phyloP scores from a whole-genome alignment of 1,139 yeast genomes.

The Yamadazyma atmosphaerica region DNA sequence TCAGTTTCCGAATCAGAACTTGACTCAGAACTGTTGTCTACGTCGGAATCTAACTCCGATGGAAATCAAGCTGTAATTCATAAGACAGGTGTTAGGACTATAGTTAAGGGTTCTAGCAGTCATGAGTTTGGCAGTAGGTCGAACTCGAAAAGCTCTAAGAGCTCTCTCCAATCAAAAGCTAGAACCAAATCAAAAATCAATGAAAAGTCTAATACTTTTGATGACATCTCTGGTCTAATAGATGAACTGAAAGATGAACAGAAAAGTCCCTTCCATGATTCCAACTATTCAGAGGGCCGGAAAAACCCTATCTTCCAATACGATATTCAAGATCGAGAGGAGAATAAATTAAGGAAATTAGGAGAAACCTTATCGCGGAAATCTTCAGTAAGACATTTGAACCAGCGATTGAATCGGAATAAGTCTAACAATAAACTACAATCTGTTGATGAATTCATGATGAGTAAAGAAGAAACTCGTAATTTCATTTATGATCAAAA shows the following conservation, averaged over 20 bases:
- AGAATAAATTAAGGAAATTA: constrained; percentile 25
- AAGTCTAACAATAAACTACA: constrained; percentile 5
- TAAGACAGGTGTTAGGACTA: neutral
- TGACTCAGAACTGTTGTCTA: neutral
- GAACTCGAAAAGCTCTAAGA: neutral
- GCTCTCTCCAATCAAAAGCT: neutral
- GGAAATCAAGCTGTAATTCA: too few species aligned
- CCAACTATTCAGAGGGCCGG: neutral
- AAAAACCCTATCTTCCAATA: constrained; percentile 2
- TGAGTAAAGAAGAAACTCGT: constrained; percentile 18
- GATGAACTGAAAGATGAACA: neutral
- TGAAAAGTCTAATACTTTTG: neutral
- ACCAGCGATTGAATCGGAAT: constrained; percentile 11
- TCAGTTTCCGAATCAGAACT: neutral
- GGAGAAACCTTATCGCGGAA: constrained; percentile 34
- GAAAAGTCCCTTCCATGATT: neutral
- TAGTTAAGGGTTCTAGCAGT: neutral
- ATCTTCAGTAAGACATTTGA: constrained; percentile 26
- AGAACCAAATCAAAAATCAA: neutral
- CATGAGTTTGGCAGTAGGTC: neutral
- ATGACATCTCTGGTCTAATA: neutral
- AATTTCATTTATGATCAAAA: constrained; percentile 17
- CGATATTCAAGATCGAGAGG: constrained; percentile 19
- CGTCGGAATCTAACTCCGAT: neutral
- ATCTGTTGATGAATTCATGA: constrained; percentile 9